A percentile compares a stretch with the other conserved stretches of the same genome.
phyloP scores from a whole-genome alignment of 129 eudicot species.

The Saussurea involucrata region DNA sequence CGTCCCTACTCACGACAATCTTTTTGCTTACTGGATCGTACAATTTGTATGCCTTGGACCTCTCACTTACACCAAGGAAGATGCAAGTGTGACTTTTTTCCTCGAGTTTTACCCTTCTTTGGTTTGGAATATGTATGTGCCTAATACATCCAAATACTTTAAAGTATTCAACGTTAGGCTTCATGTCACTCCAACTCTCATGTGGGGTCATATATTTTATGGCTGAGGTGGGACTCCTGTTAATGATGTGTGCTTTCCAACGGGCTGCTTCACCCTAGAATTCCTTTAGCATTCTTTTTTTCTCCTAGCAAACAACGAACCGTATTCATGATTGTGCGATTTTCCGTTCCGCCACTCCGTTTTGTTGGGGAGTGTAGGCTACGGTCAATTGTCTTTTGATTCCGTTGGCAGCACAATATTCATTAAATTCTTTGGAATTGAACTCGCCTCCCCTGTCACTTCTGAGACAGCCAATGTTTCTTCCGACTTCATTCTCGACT shows the following conservation, averaged over 20 bases:
- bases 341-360: no score
- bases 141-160: no score
- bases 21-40: no score
- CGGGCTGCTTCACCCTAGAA: constrained; percentile 1
- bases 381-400: no score
- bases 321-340: no score
- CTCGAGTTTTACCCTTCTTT: no score
- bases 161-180: neutral
- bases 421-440: no score
- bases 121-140: no score
- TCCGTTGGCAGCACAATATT: neutral
- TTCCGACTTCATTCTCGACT: neutral
- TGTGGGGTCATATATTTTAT: neutral
- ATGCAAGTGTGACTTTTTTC: no score
- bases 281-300: no score
- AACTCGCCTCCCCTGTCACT: neutral
- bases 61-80: neutral
- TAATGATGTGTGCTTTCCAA: neutral
- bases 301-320: no score
- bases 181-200: neutral
- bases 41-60: neutral
- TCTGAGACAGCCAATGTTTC: neutral
- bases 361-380: no score
- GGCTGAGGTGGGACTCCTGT: neutral
- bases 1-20: neutral